phyloP scores from a whole-genome alignment of 2,329 filamentous ascomycete genomes.

The Calonectria fujianensis region DNA sequence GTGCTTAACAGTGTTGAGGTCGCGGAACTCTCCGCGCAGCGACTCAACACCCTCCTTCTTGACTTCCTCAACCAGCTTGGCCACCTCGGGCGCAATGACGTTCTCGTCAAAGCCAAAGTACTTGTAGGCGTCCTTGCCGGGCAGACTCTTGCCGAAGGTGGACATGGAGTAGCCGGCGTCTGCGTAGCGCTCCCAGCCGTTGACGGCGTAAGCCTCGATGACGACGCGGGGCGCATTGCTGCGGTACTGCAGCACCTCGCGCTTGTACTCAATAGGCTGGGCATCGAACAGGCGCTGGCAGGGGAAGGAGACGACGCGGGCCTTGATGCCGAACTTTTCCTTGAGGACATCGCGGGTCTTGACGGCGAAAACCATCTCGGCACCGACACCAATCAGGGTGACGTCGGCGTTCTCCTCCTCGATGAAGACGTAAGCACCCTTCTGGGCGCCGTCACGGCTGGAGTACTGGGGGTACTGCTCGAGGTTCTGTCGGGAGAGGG shows the following conservation, averaged over 20 bases:
- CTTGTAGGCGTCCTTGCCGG: constrained; percentile 72
- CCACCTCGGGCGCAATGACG: constrained; percentile 63
- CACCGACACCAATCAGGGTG: constrained; percentile 64
- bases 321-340: constrained; percentile 60
- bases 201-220: constrained; percentile 75
- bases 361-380: constrained; percentile 60
- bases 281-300: constrained; percentile 66
- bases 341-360: constrained; percentile 62
- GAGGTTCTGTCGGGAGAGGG: constrained; percentile 67
- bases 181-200: constrained; percentile 77
- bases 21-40: constrained; percentile 58
- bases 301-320: constrained; percentile 66
- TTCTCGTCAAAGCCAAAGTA: constrained; percentile 73
- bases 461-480: constrained; percentile 63
- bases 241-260: constrained; percentile 65
- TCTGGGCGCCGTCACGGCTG: constrained; percentile 63
- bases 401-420: constrained; percentile 66
- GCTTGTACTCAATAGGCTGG: constrained; percentile 66
- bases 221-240: constrained; percentile 71
- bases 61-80: constrained; percentile 56
- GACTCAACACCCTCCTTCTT: constrained; percentile 56
- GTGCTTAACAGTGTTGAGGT: constrained; percentile 53
- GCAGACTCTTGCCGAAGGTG: constrained; percentile 73
- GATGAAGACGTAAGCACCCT: constrained; percentile 68
- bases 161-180: constrained; percentile 73